These are phyloP conservation scores for Rhizoclosmatium hyalinum DNA, from an alignment of 371 early-diverging fungal species.

Conservation along the genomic window DNA sequence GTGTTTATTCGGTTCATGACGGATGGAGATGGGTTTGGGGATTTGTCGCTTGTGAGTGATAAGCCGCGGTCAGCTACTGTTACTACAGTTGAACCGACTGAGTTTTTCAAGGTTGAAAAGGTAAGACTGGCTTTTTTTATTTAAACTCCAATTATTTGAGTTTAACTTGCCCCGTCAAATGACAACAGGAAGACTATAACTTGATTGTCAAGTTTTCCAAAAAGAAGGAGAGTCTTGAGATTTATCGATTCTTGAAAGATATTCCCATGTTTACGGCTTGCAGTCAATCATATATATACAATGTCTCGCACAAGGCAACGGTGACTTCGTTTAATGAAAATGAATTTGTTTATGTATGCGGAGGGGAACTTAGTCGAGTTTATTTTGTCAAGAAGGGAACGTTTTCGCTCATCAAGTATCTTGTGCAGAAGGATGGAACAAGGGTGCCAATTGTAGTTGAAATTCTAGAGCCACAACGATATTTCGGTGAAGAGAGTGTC, in stretches of 20 bases:
- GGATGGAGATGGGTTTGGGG: conserved; percentile 52
- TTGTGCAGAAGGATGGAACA: not conserved
- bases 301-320: conserved; percentile 1
- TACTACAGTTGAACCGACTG: conserved; percentile 38
- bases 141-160: not conserved
- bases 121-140: conserved; percentile 6
- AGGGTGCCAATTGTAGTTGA: conserved; percentile 9
- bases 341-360: not conserved
- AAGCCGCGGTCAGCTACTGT: conserved; percentile 49
- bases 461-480: not conserved
- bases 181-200: conserved; percentile 37
- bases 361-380: not conserved
- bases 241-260: conserved; percentile 37
- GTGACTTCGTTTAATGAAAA: not conserved
- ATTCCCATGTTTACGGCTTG: conserved; percentile 40
- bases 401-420: conserved; percentile 13
- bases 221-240: conserved; percentile 45
- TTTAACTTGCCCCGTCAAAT: not conserved
- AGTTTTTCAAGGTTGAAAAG: conserved; percentile 45
- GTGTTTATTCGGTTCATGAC: conserved; percentile 32
- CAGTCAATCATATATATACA: conserved; percentile 3
- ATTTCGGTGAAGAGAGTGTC: conserved; percentile 22
- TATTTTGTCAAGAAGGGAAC: conserved; percentile 17
- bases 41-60: conserved; percentile 50
- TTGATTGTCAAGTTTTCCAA: conserved; percentile 46